Percentiles rank a stretch among this genome's conserved stretches.
phyloP scores from a whole-genome alignment of 306 rosid genomes.

The Mimosa pudica region DNA sequence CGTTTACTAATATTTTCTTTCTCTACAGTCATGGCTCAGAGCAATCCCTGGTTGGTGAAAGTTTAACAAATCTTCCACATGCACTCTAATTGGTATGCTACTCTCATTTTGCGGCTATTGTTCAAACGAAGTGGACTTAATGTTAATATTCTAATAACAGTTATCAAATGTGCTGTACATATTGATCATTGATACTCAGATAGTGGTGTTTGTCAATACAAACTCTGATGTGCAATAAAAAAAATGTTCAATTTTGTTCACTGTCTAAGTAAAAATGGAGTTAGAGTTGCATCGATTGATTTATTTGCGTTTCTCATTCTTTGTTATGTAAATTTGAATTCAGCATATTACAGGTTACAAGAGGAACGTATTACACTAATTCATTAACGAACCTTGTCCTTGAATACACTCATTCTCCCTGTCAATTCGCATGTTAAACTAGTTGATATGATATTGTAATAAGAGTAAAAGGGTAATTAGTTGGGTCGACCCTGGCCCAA shows the following conservation, averaged over 20 bases:
- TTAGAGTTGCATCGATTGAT: background rate
- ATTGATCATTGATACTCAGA: constrained; percentile 14
- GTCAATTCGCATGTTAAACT: background rate
- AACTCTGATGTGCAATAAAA: constrained; percentile 24
- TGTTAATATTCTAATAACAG: constrained; percentile 25
- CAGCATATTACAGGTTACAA: background rate
- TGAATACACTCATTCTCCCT: background rate
- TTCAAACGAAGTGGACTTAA: constrained; percentile 17
- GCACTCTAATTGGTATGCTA: constrained; percentile 42
- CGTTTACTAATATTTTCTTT: background rate
- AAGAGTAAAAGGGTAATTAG: too few species aligned
- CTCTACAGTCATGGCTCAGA: constrained; percentile 75
- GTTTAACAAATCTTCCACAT: constrained; percentile 59
- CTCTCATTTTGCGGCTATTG: constrained; percentile 27
- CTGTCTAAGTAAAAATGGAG: background rate
- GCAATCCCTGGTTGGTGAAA: constrained; percentile 56
- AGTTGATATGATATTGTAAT: too few species aligned
- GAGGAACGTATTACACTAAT: background rate
- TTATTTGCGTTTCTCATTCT: background rate
- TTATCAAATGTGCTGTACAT: constrained; percentile 34
- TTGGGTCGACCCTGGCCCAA: too few species aligned
- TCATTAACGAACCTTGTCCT: background rate
- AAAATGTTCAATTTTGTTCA: background rate
- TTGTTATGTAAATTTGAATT: background rate
- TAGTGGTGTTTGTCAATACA: constrained; percentile 21